A percentile compares a stretch with the other conserved stretches of the same genome.
These are phyloP conservation scores for Sordariomycetes sp. DNA, from an alignment of 2,329 filamentous ascomycete species.

Conservation along the genomic window DNA sequence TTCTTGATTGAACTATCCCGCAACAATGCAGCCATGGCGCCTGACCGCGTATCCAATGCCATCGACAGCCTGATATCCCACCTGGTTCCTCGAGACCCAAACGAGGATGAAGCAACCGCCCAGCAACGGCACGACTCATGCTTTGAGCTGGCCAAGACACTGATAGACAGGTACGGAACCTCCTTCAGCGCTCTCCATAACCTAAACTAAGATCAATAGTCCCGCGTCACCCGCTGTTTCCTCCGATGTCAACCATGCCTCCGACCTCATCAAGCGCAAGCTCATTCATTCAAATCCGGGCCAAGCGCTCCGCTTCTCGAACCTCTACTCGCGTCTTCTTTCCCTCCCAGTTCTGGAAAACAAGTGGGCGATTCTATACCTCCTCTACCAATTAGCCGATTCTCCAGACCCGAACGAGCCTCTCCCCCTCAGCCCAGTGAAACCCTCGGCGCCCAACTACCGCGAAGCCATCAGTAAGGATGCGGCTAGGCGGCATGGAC, in stretches of 20 bases:
- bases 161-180: constrained; percentile 39
- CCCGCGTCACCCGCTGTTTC: constrained; percentile 45
- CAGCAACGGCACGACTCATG: constrained; percentile 60
- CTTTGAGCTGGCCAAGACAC: constrained; percentile 40
- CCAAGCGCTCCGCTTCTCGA: constrained; percentile 77
- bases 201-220: constrained; percentile 18
- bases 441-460: constrained; percentile 26
- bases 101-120: constrained; percentile 57
- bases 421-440: constrained; percentile 32
- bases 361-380: constrained; percentile 94
- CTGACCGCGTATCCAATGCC: constrained; percentile 66
- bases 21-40: constrained; percentile 46
- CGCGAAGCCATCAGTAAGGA: constrained; percentile 26
- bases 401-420: constrained; percentile 47
- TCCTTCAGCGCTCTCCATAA: too few relatives aligned
- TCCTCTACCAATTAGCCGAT: constrained; percentile 77
- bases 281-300: constrained; percentile 69
- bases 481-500: constrained; percentile 24
- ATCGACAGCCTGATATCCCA: constrained; percentile 71
- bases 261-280: constrained; percentile 84
- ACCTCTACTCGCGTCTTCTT: constrained; percentile 80
- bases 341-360: constrained; percentile 87
- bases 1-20: too few relatives aligned
- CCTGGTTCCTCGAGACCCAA: constrained; percentile 56
- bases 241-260: constrained; percentile 80